Base-by-base conservation (phyloP, 192 early-diverging fungal species). In the Piromyces sp. region DNA sequence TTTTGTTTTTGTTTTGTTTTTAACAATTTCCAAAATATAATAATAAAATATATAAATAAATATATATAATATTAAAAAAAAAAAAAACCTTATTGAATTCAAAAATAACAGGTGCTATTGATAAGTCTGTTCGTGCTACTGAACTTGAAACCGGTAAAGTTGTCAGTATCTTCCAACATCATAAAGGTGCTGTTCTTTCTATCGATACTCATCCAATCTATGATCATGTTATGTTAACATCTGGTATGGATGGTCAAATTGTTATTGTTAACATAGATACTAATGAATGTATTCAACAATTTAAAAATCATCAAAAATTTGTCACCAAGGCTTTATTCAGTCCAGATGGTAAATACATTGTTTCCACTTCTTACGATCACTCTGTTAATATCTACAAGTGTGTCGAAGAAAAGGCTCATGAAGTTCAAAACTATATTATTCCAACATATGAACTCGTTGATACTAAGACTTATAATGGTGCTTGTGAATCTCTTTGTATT, bases 221-320 rank as follows among this genome's bases (percentile, higher is more conserved):
- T 79, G n/a, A 80, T 68, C 31, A 78, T 58, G 14, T 80, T 14
- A 30, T 83, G 79, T 83, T 79, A 22, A 80, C 80, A 13, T 83
- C 37, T 5, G 82, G 84, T n/a, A 87, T 87, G 86, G 85, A 87
- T 81, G 86, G 86, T n/a, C 78, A 81, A 30, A 80, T 83, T 36
- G 81, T 81, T 36, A 80, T 86, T 29, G 82, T 87, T 13, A 84
- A 93, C 81, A 85, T 87, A 16, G 29, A 82, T 28, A 86, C 84
- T 3, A 82, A 83, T 30, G 78, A 90, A 28, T 79, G 86, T 17
- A 78, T 90, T 30, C 93, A 94, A 86, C 82, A 80, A 13, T 94
- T 90, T 82, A 89, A 89, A 79, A 89, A 93, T 82, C 95, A 95
- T 83, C 68, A 82, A 30, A 94, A 94, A 80, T 94, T 92, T 85